These are phyloP conservation scores for Pseudogymnoascus sp. DNA, from an alignment of 2,329 filamentous ascomycete species.

Conservation along the genomic window DNA sequence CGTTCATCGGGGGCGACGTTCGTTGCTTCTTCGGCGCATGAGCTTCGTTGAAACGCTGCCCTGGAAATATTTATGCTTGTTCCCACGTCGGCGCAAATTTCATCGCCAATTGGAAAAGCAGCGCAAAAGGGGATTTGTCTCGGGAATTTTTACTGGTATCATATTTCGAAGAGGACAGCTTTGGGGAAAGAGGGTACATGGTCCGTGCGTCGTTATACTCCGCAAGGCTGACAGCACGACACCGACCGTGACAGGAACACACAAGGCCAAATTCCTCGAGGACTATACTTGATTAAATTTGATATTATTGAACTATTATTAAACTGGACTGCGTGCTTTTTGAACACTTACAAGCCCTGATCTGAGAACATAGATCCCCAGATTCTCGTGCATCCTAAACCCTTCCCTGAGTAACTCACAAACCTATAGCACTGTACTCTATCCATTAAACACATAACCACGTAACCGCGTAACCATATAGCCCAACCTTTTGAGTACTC, in stretches of 20 bases:
- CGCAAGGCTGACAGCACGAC: slow-evolving; percentile 6
- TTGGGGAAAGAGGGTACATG: slow-evolving; percentile 12
- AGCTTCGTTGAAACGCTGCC: slow-evolving; percentile 6
- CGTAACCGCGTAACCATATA: background rate
- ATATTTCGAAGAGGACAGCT: slow-evolving; percentile 13
- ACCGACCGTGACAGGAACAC: background rate
- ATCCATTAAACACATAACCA: slow-evolving; percentile 4
- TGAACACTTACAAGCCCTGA: background rate
- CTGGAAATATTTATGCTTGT: background rate
- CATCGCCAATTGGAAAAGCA: background rate
- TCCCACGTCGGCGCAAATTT: background rate
- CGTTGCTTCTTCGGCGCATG: slow-evolving; percentile 7
- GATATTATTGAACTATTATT: background rate
- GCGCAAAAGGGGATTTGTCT: slow-evolving; percentile 5
- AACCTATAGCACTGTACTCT: background rate
- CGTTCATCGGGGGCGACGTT: slow-evolving; percentile 51
- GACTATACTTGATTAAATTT: background rate
- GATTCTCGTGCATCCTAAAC: background rate
- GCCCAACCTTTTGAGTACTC: background rate
- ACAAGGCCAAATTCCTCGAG: background rate
- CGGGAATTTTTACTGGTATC: slow-evolving; percentile 5
- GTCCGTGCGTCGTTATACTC: slow-evolving; percentile 5
- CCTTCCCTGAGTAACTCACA: background rate
- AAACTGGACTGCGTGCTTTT: background rate
- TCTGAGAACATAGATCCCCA: background rate